A percentile compares a stretch with the other conserved stretches of the same genome.
Evolutionary conservation across 495 filamentous ascomycete genomes (phyloP).

Genomic region (Glutinoglossum americanum): DNA sequence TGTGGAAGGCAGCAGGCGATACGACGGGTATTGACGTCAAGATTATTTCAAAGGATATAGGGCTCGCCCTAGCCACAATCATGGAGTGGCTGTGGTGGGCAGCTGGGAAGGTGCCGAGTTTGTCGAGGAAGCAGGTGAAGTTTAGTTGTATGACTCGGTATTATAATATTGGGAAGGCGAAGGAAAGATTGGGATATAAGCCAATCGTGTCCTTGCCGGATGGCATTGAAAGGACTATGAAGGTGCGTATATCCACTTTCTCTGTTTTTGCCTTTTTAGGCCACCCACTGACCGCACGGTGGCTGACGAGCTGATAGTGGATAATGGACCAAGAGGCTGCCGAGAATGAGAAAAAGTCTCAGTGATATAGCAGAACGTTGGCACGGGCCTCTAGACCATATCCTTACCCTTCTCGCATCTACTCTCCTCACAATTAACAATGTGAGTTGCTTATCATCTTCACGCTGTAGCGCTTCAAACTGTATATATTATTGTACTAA

Average conservation of each 20-base stretch:
- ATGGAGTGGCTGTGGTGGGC: conserved; percentile 2
- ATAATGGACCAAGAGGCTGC: not conserved
- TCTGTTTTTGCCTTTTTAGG: not conserved
- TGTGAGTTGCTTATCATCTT: not conserved
- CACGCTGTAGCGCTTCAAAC: not conserved
- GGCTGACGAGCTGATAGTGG: not conserved
- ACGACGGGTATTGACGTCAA: conserved; percentile 5
- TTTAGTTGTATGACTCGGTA: conserved; percentile 8
- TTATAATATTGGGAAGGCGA: conserved; percentile 7
- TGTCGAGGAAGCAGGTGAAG: conserved; percentile 1
- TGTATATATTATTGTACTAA: not conserved
- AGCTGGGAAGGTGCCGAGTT: conserved; percentile 1
- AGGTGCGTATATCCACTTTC: not conserved
- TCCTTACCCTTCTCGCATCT: not conserved
- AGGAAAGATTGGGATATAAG: conserved; percentile 4
- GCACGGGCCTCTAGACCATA: not conserved
- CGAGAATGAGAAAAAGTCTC: not conserved
- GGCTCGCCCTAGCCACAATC: conserved; percentile 3
- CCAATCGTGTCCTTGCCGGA: conserved; percentile 5
- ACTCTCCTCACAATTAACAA: not conserved
- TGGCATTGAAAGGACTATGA: conserved; percentile 3
- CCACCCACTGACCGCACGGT: not conserved
- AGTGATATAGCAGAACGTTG: not conserved
- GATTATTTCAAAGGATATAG: conserved; percentile 1
- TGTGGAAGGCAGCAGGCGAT: conserved; percentile 37